Conservation (phyloP, 768 basidiomycete species). For the Amanita rimosa region DNA sequence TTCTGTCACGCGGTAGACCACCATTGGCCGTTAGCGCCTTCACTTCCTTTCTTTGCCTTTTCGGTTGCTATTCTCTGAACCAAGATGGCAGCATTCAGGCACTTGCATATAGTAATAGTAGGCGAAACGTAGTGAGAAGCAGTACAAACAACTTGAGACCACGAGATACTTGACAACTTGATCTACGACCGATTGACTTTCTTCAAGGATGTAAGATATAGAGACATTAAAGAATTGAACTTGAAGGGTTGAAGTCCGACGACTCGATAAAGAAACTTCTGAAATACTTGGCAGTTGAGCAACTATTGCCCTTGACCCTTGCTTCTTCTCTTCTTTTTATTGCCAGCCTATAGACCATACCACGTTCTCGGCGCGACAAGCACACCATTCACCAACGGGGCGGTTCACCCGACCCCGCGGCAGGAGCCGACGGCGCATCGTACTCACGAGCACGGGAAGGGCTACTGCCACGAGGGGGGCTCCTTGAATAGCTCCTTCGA, state of each 20-base stretch:
- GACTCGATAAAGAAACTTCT: slow-evolving; percentile 23
- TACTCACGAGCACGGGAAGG: slow-evolving; percentile 30
- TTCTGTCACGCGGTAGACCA: not conserved
- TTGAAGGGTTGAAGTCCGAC: slow-evolving; percentile 26
- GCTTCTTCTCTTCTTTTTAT: slow-evolving; percentile 17
- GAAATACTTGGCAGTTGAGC: slow-evolving; percentile 8
- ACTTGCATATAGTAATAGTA: slow-evolving; percentile 38
- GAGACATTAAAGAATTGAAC: slow-evolving; percentile 35
- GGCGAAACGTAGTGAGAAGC: slow-evolving; percentile 31
- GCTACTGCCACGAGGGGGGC: slow-evolving; percentile 67
- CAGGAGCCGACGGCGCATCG: slow-evolving; percentile 21
- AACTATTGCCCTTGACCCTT: slow-evolving; percentile 30
- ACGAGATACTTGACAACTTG: slow-evolving; percentile 53
- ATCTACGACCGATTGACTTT: slow-evolving; percentile 14
- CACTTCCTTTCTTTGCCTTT: slow-evolving; percentile 1
- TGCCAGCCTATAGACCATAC: slow-evolving; percentile 16
- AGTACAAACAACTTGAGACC: slow-evolving; percentile 44
- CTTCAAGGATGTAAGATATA: slow-evolving; percentile 15
- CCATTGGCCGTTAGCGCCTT: slow-evolving; percentile 2
- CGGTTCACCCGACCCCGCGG: slow-evolving; percentile 27
- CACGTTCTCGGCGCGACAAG: slow-evolving; percentile 9
- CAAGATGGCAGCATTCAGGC: slow-evolving; percentile 22
- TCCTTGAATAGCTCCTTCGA: slow-evolving; percentile 70
- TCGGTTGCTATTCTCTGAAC: slow-evolving; percentile 3
- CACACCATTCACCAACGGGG: slow-evolving; percentile 48